Conservation (phyloP, 176 grass and related monocot species). For the Oryza brachyantha region DNA sequence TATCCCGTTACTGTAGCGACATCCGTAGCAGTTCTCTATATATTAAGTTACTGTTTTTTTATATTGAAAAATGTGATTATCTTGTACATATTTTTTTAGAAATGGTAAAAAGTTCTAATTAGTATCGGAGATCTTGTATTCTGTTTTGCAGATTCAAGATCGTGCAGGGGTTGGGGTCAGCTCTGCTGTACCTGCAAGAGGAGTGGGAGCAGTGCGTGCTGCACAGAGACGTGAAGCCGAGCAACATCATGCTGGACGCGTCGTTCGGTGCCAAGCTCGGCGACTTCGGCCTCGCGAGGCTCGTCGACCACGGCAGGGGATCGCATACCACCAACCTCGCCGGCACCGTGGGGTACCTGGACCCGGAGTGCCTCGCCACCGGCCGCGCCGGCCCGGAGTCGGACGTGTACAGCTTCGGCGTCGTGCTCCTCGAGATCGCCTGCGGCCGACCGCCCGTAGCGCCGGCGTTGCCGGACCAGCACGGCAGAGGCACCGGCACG, state of each 20-base stretch:
- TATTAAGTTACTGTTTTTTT: no score
- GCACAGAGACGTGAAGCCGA: conserved; percentile 34
- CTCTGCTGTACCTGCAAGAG: conserved; percentile 24
- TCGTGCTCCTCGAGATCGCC: conserved; percentile 33
- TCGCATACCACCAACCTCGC: not conserved
- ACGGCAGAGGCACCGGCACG: no score
- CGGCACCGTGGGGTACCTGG: not conserved
- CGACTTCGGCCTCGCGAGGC: conserved; percentile 18
- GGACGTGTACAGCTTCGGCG: conserved; percentile 32
- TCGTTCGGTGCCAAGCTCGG: conserved; percentile 8
- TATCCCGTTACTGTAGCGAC: no score
- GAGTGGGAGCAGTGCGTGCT: conserved; percentile 44
- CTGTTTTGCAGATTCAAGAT: not conserved
- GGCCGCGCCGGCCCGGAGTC: conserved; percentile 4
- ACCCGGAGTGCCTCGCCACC: not conserved
- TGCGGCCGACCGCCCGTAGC: not conserved
- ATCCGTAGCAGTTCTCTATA: no score
- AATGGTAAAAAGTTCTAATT: no score
- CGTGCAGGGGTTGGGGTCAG: conserved; percentile 5
- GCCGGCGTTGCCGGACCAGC: no score
- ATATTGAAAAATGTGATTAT: no score
- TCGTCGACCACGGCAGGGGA: conserved; percentile 10
- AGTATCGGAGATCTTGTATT: no score
- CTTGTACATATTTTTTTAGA: no score
- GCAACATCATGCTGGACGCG: conserved; percentile 33